A percentile compares a stretch with the other conserved stretches of the same genome.
Conservation (phyloP, 805 yeast genomes). For the Saccharomyces kudriavzevii region DNA sequence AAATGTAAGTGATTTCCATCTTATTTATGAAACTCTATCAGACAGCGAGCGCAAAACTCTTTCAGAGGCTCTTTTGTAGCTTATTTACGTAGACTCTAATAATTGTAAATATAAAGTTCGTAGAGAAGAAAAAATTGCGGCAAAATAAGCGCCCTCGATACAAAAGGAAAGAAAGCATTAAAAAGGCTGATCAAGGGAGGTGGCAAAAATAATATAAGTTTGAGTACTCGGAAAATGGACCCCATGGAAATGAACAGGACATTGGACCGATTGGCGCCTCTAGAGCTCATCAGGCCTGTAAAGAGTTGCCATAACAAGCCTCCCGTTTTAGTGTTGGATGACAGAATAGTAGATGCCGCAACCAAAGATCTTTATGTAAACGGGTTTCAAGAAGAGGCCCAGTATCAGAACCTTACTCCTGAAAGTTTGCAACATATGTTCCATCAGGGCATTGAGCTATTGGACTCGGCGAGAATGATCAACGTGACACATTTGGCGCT, state of each 20-base stretch:
- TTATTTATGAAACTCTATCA: slow-evolving; percentile 39
- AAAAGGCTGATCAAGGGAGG: background rate
- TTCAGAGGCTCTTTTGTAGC: slow-evolving; percentile 38
- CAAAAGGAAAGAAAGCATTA: background rate
- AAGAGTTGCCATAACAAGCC: background rate
- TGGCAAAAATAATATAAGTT: background rate
- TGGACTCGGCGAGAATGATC: slow-evolving; percentile 39
- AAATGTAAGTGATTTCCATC: slow-evolving; percentile 44
- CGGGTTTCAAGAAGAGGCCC: slow-evolving; percentile 11
- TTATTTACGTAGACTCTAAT: slow-evolving; percentile 11
- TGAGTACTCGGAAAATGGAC: background rate
- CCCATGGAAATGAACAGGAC: background rate
- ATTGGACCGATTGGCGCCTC: slow-evolving; percentile 4
- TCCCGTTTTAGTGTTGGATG: slow-evolving; percentile 9
- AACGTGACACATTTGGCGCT: slow-evolving; percentile 77
- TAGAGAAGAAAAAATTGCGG: background rate
- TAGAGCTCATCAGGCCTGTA: background rate
- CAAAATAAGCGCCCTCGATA: background rate
- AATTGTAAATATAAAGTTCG: background rate
- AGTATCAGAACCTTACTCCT: slow-evolving; percentile 15
- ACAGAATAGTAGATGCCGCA: slow-evolving; percentile 8
- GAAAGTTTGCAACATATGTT: slow-evolving; percentile 5
- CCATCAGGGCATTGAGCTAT: slow-evolving; percentile 14
- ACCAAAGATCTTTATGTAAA: slow-evolving; percentile 13
- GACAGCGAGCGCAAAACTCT: slow-evolving; percentile 49